A percentile compares a stretch with the other conserved stretches of the same genome.
Evolutionary conservation across 2,329 filamentous ascomycete species (phyloP).

Genomic region (Nemania sp.): DNA sequence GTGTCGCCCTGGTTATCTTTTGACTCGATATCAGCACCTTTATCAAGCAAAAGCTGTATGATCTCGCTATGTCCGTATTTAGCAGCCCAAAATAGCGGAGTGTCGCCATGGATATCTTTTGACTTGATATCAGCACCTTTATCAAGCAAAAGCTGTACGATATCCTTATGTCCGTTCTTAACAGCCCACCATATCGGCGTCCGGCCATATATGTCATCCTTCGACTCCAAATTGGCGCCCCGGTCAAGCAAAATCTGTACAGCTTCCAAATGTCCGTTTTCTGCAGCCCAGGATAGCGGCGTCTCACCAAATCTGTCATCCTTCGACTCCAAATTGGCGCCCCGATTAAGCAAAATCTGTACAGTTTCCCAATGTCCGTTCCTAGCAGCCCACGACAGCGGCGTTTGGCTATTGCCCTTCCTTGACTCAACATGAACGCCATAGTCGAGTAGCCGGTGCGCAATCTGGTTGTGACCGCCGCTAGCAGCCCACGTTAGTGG

Average conservation of each 20-base stretch:
- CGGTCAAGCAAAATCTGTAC: conserved; percentile 1
- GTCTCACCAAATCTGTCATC: not conserved
- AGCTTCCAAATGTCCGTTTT: not conserved
- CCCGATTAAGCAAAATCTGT: not conserved
- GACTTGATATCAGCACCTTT: not conserved
- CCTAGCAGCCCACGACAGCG: not conserved
- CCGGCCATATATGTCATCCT: not conserved
- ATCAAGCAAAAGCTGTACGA: conserved; percentile 1
- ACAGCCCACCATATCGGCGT: not conserved
- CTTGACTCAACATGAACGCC: not conserved
- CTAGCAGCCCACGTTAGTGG: not conserved
- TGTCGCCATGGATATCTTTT: not conserved
- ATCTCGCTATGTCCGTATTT: not conserved
- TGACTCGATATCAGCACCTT: too few relatives aligned
- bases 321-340: not conserved
- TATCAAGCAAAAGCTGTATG: too few relatives aligned
- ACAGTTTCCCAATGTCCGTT: not conserved
- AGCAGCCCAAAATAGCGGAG: not conserved
- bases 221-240: not conserved
- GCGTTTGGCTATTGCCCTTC: not conserved
- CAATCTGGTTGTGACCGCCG: not conserved
- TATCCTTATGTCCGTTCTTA: not conserved
- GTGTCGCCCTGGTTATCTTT: too few relatives aligned
- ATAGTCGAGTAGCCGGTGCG: not conserved
- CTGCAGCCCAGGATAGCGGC: not conserved